Percentiles rank a stretch among this genome's conserved stretches.
phyloP scores from a whole-genome alignment of 2,329 filamentous ascomycete genomes.

The Myriosclerotinia curreyana region DNA sequence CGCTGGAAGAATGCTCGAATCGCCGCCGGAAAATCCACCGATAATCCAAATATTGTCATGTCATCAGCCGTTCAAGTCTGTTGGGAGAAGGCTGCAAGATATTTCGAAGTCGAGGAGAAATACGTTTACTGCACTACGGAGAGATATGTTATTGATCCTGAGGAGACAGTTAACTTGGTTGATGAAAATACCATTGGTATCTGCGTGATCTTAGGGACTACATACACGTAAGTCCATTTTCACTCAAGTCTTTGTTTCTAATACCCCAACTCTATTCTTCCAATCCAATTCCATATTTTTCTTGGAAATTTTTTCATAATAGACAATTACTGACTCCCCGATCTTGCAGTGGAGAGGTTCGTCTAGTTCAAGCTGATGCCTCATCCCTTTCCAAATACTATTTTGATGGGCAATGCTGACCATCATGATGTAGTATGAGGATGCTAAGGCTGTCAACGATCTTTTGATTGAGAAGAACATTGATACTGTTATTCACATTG shows the following conservation, averaged over 20 bases:
- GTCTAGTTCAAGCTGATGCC: too few species aligned
- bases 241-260: too few species aligned
- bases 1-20: conserved; percentile 85
- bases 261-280: too few species aligned
- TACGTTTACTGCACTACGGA: conserved; percentile 63
- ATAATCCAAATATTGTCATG: conserved; percentile 91
- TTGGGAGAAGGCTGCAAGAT: conserved; percentile 89
- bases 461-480: conserved; percentile 71
- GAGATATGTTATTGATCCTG: conserved; percentile 61
- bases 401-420: not conserved
- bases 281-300: too few species aligned
- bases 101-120: conserved; percentile 92
- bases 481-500: conserved; percentile 86
- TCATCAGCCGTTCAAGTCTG: conserved; percentile 93
- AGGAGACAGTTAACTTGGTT: conserved; percentile 57
- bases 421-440: conserved; percentile 72
- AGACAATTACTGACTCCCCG: too few species aligned
- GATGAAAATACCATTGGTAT: conserved; percentile 83
- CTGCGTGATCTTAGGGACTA: conserved; percentile 85
- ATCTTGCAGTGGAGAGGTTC: too few species aligned
- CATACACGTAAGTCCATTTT: conserved; percentile 60
- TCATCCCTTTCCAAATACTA: too few species aligned
- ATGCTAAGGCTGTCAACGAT: conserved; percentile 89
- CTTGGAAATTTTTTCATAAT: too few species aligned
- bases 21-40: conserved; percentile 75